Evolutionary conservation across 345 rosid species (phyloP), one percentile per base, ranked within the genome.

Genomic region (Fremontodendron californicum): DNA sequence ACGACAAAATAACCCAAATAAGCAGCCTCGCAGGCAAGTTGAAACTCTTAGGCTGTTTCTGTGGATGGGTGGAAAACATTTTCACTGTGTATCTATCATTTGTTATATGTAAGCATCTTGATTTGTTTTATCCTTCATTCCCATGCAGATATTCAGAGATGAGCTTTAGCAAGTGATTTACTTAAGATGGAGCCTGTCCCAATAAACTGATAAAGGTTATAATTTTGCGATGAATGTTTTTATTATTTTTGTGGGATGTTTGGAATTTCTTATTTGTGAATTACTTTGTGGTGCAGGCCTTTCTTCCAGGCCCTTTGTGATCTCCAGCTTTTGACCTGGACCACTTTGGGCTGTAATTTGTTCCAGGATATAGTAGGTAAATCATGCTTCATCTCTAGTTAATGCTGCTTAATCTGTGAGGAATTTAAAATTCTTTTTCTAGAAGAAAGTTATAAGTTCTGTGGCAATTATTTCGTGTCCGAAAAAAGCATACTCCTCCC

Each of bases 141-240:
- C 2, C 39, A 19, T 88, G 84, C 81, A 89, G 93, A 83, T 90
- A 89, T 76, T 91, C 95, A 1, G n/a, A n/a, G n/a, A n/a, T 91
- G 96, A 89, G 86, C 79, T 91, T 86, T 85, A 83, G 90, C 86
- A 87, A 88, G 88, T 85, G 88, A 86, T 85, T 82, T 71, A 43
- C 86, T 78, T 76, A 65, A 78, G 66, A 74, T 61, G 82, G 63
- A 81, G 69, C 75, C 35, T 79, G 78, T 80, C 74, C 79, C 80
- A 81, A 83, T 84, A 81, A 82, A 78, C 81, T 72, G 80, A 81
- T 73, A 73, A 83, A 85, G 89, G 91, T 87, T 61, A 60, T 80
- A 57, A 71, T 27, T 81, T 62, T 62, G 35, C 77, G 31, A 75
- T 55, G 15, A 25, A 40, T 19, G n/a, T n/a, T 77, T 55, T 35